Evolutionary conservation across 805 yeast genomes (phyloP).

Genomic region (Scheffersomyces coipomensis): DNA sequence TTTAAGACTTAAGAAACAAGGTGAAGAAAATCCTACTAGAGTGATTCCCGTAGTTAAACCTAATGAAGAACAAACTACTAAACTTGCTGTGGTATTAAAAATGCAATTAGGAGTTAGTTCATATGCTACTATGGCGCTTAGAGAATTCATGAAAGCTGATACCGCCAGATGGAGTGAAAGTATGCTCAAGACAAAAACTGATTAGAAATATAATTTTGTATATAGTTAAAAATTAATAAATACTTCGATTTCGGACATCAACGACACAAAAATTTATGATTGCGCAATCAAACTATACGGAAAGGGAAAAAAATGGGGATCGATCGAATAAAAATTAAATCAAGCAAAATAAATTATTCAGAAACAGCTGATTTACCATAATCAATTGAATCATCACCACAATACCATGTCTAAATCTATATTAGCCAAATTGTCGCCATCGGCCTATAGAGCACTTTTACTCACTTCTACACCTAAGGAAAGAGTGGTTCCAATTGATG

Average conservation of each 20-base stretch:
- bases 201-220: neutral
- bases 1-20: conserved; percentile 22
- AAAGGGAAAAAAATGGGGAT: neutral
- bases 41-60: conserved; percentile 23
- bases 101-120: conserved; percentile 82
- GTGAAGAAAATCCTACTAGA: conserved; percentile 16
- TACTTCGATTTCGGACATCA: too few relatives aligned
- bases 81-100: conserved; percentile 69
- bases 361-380: too few relatives aligned
- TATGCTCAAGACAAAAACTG: conserved; percentile 1
- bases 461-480: conserved; percentile 7
- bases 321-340: too few relatives aligned
- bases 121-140: conserved; percentile 95
- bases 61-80: conserved; percentile 19
- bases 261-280: too few relatives aligned
- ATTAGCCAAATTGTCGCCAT: conserved; percentile 4
- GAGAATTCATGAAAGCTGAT: conserved; percentile 84
- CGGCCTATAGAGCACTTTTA: conserved; percentile 5
- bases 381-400: too few relatives aligned
- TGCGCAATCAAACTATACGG: neutral
- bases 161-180: conserved; percentile 42
- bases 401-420: conserved; percentile 1
- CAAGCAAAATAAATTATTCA: too few relatives aligned
- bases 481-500: conserved; percentile 66
- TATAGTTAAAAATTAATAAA: too few relatives aligned